phyloP scores from a whole-genome alignment of 352 stramenopile species.

The Phytophthora sp. region DNA sequence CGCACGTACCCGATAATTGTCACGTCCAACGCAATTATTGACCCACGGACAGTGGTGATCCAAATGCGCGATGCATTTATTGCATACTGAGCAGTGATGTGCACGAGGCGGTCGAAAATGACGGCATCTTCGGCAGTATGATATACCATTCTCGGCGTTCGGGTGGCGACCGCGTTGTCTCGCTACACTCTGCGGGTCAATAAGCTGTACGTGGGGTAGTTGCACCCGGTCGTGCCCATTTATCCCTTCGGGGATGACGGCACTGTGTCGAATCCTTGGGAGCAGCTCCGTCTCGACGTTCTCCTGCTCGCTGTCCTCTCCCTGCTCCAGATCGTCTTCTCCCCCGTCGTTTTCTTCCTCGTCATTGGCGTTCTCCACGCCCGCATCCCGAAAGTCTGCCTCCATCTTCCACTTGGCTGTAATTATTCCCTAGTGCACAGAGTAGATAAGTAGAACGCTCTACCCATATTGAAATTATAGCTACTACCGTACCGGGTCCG shows the following conservation, averaged over 20 bases:
- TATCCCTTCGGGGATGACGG: slow-evolving; percentile 17
- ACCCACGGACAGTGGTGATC: slow-evolving; percentile 98
- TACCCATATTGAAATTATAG: neutral
- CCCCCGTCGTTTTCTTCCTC: slow-evolving; percentile 8
- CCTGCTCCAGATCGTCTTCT: slow-evolving; percentile 20
- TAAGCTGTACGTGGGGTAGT: slow-evolving; percentile 38
- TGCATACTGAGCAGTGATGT: slow-evolving; percentile 84
- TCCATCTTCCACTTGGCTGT: slow-evolving; percentile 22
- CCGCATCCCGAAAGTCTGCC: slow-evolving; percentile 21
- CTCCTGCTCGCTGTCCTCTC: slow-evolving; percentile 12
- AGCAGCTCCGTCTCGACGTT: slow-evolving; percentile 25
- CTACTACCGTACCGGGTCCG: slow-evolving; percentile 45
- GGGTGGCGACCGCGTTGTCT: slow-evolving; percentile 33
- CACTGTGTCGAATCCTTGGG: slow-evolving; percentile 37
- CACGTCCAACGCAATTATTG: slow-evolving; percentile 97
- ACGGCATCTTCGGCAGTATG: slow-evolving; percentile 62
- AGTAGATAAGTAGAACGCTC: slow-evolving; percentile 12
- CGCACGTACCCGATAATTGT: slow-evolving; percentile 93
- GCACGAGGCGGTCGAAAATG: slow-evolving; percentile 58
- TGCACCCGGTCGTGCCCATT: slow-evolving; percentile 7
- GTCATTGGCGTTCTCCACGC: slow-evolving; percentile 23
- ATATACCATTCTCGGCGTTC: slow-evolving; percentile 27
- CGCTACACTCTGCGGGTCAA: slow-evolving; percentile 42
- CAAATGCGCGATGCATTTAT: slow-evolving; percentile 94
- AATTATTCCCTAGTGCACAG: slow-evolving; percentile 33